These are phyloP conservation scores for Globisporangium spinosum DNA, from an alignment of 352 stramenopile species.

Conservation along the genomic window DNA sequence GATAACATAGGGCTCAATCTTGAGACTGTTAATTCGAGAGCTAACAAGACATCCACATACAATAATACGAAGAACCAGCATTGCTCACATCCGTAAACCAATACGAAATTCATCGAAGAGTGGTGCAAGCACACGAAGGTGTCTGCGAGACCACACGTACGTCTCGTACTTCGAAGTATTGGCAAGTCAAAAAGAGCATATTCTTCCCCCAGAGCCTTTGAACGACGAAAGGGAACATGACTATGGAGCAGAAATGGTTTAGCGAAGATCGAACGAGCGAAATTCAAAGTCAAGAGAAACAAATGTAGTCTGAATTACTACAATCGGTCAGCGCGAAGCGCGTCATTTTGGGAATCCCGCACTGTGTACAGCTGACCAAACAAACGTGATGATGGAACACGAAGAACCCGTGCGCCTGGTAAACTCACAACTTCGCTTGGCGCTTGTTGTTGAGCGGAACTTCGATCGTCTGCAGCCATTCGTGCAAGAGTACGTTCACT, in stretches of 20 bases:
- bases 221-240: background rate
- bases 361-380: background rate
- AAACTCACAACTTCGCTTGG: conserved; percentile 24
- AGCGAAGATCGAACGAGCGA: background rate
- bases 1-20: background rate
- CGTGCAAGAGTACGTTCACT: conserved; percentile 7
- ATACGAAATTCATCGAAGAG: too few species aligned
- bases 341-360: background rate
- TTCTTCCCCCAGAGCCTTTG: background rate
- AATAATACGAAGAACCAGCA: too few species aligned
- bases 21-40: background rate
- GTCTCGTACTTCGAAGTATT: too few species aligned
- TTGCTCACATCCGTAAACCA: too few species aligned
- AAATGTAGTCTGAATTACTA: conserved; percentile 1
- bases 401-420: too few species aligned
- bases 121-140: too few species aligned
- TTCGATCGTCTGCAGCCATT: conserved; percentile 13
- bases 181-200: too few species aligned
- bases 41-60: too few species aligned
- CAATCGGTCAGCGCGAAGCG: background rate
- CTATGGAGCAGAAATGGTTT: background rate
- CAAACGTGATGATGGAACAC: background rate
- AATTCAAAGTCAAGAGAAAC: background rate
- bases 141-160: too few species aligned
- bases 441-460: background rate